Percentiles rank a stretch among this genome's conserved stretches.
Evolutionary conservation across 129 eudicot genomes (phyloP).

Genomic region (Flaveria trinervia): DNA sequence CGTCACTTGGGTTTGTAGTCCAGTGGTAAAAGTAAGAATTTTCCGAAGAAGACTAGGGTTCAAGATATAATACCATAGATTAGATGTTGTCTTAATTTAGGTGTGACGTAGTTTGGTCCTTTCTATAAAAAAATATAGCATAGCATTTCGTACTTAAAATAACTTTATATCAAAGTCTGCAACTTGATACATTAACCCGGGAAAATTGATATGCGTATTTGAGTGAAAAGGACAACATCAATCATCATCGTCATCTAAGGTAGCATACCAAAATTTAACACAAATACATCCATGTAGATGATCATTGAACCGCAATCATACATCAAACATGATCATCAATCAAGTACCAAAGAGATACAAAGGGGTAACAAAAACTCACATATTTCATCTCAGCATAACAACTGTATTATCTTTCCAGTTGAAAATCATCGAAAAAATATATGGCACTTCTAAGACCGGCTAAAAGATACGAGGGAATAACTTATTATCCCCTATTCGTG

Average conservation of each 20-base stretch:
- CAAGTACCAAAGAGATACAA: slow-evolving; percentile 24
- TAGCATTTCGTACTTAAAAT: no score
- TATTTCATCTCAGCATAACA: slow-evolving; percentile 24
- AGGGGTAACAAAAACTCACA: slow-evolving; percentile 29
- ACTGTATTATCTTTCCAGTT: slow-evolving; percentile 8
- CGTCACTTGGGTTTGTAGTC: no score
- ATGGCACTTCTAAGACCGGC: slow-evolving; percentile 15
- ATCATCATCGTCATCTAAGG: neutral
- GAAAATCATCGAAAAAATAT: slow-evolving; percentile 8
- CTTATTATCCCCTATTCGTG: slow-evolving; percentile 19
- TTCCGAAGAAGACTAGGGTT: no score
- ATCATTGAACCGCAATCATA: slow-evolving; percentile 12
- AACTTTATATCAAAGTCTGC: no score
- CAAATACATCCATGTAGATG: neutral
- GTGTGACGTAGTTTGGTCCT: no score
- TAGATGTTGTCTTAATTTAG: no score
- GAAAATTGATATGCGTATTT: no score
- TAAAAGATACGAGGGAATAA: slow-evolving; percentile 28
- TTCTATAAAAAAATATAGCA: no score
- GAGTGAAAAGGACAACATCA: neutral
- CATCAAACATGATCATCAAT: slow-evolving; percentile 29
- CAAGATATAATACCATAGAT: no score
- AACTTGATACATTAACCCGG: no score
- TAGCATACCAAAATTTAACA: neutral
- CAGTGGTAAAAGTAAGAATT: no score